phyloP scores from a whole-genome alignment of 2,329 filamentous ascomycete species.

The Tolypocladium nubicola region DNA sequence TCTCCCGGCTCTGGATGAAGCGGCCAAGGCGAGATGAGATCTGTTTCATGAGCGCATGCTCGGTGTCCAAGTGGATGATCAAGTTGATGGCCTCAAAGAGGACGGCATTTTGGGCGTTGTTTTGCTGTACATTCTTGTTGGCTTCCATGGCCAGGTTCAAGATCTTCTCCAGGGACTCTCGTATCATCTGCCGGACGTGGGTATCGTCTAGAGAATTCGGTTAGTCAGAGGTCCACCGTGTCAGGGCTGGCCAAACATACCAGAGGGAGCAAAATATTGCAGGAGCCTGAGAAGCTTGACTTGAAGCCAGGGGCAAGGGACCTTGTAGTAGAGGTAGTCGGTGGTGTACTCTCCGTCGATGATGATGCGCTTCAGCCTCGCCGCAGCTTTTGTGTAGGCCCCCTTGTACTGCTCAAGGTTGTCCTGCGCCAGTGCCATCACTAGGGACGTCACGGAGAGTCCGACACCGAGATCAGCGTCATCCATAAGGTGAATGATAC shows the following conservation, averaged over 20 bases:
- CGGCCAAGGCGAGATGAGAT: conserved; percentile 85
- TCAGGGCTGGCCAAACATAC: conserved; percentile 33
- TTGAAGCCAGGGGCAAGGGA: conserved; percentile 98
- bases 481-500: conserved; percentile 98
- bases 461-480: conserved; percentile 89
- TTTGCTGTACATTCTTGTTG: conserved; percentile 97
- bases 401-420: conserved; percentile 90
- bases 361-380: conserved; percentile 77
- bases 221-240: neutral
- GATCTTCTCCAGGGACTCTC: conserved; percentile 83
- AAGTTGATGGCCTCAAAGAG: conserved; percentile 98
- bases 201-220: conserved; percentile 58
- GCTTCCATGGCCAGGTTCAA: conserved; percentile 85
- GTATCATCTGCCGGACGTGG: conserved; percentile 82
- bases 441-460: conserved; percentile 86
- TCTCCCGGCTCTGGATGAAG: conserved; percentile 94
- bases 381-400: conserved; percentile 87
- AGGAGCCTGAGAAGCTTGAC: conserved; percentile 85
- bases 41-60: conserved; percentile 89
- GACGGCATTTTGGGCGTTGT: conserved; percentile 96
- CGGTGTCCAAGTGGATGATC: conserved; percentile 93
- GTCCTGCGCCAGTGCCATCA: conserved; percentile 91
- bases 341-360: conserved; percentile 81
- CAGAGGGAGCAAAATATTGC: conserved; percentile 92
- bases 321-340: conserved; percentile 98